Conservation (phyloP, 2,329 filamentous ascomycete species). For the Colletotrichum australisinense region DNA sequence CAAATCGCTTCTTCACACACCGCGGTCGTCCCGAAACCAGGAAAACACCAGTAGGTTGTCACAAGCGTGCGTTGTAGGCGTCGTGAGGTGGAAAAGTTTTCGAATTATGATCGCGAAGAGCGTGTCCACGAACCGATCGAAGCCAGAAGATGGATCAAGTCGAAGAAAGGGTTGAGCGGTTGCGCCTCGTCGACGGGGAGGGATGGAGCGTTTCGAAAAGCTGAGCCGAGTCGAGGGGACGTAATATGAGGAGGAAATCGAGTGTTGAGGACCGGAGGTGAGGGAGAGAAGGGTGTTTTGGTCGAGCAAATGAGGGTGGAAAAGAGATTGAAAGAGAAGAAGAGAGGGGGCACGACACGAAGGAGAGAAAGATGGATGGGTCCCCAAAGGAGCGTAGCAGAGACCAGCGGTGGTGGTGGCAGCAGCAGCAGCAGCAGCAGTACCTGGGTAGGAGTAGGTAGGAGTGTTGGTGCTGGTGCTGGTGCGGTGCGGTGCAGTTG, state of each 20-base stretch:
- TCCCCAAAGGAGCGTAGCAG: constrained; percentile 26
- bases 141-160: constrained; percentile 36
- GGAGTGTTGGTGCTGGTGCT: constrained; percentile 24
- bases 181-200: constrained; percentile 46
- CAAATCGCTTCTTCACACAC: neutral
- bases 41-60: neutral
- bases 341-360: constrained; percentile 37
- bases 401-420: constrained; percentile 3
- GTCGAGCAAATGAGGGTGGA: constrained; percentile 28
- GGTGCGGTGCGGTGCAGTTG: constrained; percentile 27
- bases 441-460: neutral
- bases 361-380: constrained; percentile 35
- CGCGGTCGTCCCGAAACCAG: neutral
- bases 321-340: constrained; percentile 38
- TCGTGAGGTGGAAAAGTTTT: constrained; percentile 33
- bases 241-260: constrained; percentile 24
- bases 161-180: constrained; percentile 39
- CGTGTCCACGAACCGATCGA: constrained; percentile 34
- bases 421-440: constrained; percentile 6
- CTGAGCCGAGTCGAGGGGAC: constrained; percentile 30
- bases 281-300: constrained; percentile 30
- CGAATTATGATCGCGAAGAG: constrained; percentile 34
- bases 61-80: constrained; percentile 9
- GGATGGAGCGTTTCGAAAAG: constrained; percentile 38
- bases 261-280: constrained; percentile 30